Percentiles rank a stretch among this genome's conserved stretches.
phyloP scores from a whole-genome alignment of 495 filamentous ascomycete genomes.

The Aspergillus kassunensis region DNA sequence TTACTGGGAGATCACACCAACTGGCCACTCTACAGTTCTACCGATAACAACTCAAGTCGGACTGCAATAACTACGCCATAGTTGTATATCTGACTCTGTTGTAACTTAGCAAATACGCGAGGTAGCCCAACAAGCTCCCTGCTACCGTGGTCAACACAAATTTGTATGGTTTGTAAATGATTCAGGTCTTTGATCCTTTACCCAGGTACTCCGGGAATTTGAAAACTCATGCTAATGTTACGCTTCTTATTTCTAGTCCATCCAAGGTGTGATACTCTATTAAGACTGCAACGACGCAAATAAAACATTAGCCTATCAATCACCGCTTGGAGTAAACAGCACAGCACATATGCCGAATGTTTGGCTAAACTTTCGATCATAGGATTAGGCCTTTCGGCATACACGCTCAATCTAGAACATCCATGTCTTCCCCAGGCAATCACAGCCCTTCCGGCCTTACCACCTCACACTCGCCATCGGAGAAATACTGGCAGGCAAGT shows the following conservation, averaged over 20 bases:
- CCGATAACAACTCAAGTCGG: background rate
- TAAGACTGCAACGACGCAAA: background rate
- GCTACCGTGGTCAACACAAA: too few species aligned
- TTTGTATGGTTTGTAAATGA: too few species aligned
- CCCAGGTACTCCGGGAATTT: background rate
- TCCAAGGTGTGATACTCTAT: background rate
- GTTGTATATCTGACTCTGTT: too few species aligned
- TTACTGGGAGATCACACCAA: slow-evolving; percentile 8
- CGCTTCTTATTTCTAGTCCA: background rate
- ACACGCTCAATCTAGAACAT: background rate
- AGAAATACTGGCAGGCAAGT: slow-evolving; percentile 65
- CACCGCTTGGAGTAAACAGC: background rate
- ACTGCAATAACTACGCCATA: too few species aligned
- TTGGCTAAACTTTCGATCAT: background rate
- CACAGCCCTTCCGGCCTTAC: slow-evolving; percentile 70
- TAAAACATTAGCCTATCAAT: background rate
- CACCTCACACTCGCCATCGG: slow-evolving; percentile 57
- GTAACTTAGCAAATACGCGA: too few species aligned
- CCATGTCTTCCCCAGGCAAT: slow-evolving; percentile 36
- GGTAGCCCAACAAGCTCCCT: too few species aligned
- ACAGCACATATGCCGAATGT: slow-evolving; percentile 5
- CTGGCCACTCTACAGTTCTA: background rate
- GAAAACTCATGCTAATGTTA: background rate
- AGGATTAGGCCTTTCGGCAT: background rate
- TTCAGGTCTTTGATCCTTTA: too few species aligned